Evolutionary conservation across 305 asterid genomes (phyloP).

Genomic region (Fraxinus dipetala): DNA sequence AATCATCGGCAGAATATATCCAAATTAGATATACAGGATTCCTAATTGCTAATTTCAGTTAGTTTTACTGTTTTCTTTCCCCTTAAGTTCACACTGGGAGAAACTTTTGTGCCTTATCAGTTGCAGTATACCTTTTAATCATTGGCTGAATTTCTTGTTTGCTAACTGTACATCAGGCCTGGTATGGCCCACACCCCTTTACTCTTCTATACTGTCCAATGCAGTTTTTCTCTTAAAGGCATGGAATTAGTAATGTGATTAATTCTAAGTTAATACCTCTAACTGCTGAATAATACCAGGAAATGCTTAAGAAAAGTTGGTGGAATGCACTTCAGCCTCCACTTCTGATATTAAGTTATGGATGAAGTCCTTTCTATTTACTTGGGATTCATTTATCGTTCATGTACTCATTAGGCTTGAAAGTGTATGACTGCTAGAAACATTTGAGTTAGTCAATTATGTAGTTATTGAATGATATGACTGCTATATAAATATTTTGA

Average conservation of each 20-base stretch:
- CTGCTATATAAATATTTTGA: constrained; percentile 3
- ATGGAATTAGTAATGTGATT: neutral
- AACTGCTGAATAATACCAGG: neutral
- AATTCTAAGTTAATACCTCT: neutral
- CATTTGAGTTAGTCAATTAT: neutral
- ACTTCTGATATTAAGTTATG: constrained; percentile 12
- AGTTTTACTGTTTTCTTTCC: neutral
- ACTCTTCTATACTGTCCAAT: neutral
- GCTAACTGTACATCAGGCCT: neutral
- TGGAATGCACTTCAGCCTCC: constrained; percentile 4
- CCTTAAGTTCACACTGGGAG: neutral
- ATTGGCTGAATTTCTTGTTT: neutral
- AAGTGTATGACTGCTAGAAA: constrained; percentile 3
- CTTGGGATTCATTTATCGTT: neutral
- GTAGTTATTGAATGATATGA: constrained; percentile 9
- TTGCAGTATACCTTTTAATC: neutral
- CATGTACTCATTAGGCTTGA: neutral
- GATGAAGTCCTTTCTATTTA: constrained; percentile 8
- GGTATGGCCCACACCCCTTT: neutral
- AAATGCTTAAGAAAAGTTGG: neutral
- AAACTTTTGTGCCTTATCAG: neutral
- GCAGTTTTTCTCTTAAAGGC: neutral
- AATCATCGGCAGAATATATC: neutral
- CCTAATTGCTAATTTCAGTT: neutral
- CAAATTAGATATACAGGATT: neutral